Evolutionary conservation across 139 green algal species (phyloP).

Genomic region (Eudorina sp.): DNA sequence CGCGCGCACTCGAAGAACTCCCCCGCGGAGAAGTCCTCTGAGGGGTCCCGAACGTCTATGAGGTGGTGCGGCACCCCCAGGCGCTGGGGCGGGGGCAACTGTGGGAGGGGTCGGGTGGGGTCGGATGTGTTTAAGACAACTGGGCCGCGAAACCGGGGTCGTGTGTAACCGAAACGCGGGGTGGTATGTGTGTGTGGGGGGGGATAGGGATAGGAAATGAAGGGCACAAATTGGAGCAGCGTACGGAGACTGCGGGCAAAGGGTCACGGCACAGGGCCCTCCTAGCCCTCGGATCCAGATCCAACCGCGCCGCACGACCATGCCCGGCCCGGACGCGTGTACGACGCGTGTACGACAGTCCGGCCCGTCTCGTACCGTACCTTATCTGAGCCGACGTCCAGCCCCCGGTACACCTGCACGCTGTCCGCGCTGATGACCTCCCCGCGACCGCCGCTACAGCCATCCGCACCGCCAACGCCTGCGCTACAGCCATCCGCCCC

Average conservation of each 20-base stretch:
- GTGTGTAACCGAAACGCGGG: too few relatives aligned
- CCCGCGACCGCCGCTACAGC: constrained; percentile 50
- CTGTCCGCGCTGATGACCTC: constrained; percentile 97
- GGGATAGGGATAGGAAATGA: too few relatives aligned
- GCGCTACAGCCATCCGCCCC: not conserved
- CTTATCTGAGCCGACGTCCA: constrained; percentile 96
- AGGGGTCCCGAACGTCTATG: constrained; percentile 83
- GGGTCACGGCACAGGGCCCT: too few relatives aligned
- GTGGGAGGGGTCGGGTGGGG: constrained; percentile 16
- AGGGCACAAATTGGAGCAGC: too few relatives aligned
- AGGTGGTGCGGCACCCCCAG: constrained; percentile 93
- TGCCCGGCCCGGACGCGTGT: too few relatives aligned
- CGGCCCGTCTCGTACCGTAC: constrained; percentile 57
- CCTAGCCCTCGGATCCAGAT: too few relatives aligned
- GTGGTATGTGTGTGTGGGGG: too few relatives aligned
- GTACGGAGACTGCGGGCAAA: too few relatives aligned
- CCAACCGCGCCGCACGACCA: too few relatives aligned
- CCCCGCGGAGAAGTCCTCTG: constrained; percentile 88
- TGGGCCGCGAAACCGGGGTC: too few relatives aligned
- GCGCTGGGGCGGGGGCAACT: constrained; percentile 71
- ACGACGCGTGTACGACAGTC: not conserved
- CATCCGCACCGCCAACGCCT: not conserved
- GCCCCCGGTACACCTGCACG: constrained; percentile 92
- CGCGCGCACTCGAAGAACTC: constrained; percentile 84
- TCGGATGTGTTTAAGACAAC: too few relatives aligned